Evolutionary conservation across 495 filamentous ascomycete genomes (phyloP), one percentile per base, ranked within the genome.

Genomic region (Podospora appendiculata): DNA sequence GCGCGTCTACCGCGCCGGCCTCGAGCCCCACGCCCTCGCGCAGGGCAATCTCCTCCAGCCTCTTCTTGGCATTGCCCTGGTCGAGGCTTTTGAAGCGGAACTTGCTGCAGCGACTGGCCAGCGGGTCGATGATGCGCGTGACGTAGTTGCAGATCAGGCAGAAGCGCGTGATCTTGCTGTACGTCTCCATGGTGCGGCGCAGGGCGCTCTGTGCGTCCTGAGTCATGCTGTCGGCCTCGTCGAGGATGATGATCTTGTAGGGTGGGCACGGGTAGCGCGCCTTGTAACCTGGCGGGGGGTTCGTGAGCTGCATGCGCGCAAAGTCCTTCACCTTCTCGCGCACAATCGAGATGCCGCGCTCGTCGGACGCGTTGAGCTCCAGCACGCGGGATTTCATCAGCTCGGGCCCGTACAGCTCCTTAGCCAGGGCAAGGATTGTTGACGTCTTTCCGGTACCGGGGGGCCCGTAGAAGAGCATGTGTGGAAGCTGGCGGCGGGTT

Each of bases 251-350:
- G 65, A 98, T 95, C 75, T 97, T 98, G 79, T 94, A 98, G 19
- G 94, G 93, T 32, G 93, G 93, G 61, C 92, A 96, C 1, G 93
- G 91, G 69, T 94, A 96, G 55, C 80, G 78, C 39, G 81, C 77
- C 52, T 80, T 78, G 69, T 95, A 73, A 67, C 73, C 58, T 3
- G 85, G 64, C 0, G 87, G 84, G 1, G 88, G 82, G 51, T 93
- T 87, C 33, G 88, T 91, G 43, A 98, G 80, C 60, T 96, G 91
- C 69, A 91, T 90, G 32, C 92, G 83, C 6, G 94, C 94, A 62
- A 98, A 98, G 68, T 96, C 87, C 70, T 99, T 99, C 59, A 99
- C 88, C 64, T 97, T 99, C 62, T 94, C 88, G n/a, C 93, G 87
- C 33, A 99, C 90, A 51, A 99, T 97, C 33, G 81, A 85, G 63